A percentile compares a stretch with the other conserved stretches of the same genome.
Conservation (phyloP, 2,329 filamentous ascomycete genomes). For the Elsinoe arachidis region DNA sequence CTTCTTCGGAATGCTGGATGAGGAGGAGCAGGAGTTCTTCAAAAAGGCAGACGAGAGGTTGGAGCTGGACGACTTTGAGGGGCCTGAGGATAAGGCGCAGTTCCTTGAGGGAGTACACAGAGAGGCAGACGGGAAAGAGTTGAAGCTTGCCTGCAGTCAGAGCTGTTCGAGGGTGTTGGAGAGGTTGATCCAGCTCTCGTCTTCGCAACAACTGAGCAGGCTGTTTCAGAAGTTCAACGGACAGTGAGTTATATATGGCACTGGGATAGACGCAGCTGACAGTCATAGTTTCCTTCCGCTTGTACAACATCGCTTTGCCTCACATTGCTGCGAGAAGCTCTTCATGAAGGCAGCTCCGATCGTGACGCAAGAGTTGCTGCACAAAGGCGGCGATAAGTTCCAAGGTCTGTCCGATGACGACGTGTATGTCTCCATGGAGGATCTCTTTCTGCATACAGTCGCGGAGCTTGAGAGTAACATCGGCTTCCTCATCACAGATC, state of each 20-base stretch:
- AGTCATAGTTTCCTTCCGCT: slow-evolving; percentile 63
- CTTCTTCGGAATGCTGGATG: slow-evolving; percentile 88
- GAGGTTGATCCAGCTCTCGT: slow-evolving; percentile 74
- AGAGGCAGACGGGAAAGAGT: slow-evolving; percentile 83
- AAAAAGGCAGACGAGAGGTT: slow-evolving; percentile 81
- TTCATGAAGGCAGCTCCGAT: slow-evolving; percentile 75
- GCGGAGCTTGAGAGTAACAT: slow-evolving; percentile 83
- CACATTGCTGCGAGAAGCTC: slow-evolving; percentile 91
- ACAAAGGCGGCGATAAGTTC: slow-evolving; percentile 34
- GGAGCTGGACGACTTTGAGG: slow-evolving; percentile 78
- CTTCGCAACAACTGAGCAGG: slow-evolving; percentile 69
- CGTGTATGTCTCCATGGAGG: slow-evolving; percentile 63
- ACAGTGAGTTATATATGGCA: slow-evolving; percentile 44
- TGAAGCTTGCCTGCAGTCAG: slow-evolving; percentile 93
- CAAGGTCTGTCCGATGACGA: slow-evolving; percentile 40
- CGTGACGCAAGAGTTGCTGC: slow-evolving; percentile 62
- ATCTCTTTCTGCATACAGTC: slow-evolving; percentile 71
- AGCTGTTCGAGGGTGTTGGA: slow-evolving; percentile 92
- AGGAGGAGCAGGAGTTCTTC: slow-evolving; percentile 94
- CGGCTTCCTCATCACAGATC: slow-evolving; percentile 74
- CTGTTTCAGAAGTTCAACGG: slow-evolving; percentile 78
- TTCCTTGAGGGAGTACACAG: slow-evolving; percentile 71
- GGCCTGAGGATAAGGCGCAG: slow-evolving; percentile 49
- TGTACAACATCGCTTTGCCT: slow-evolving; percentile 91
- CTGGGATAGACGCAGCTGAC: slow-evolving; percentile 2